Percentiles rank a stretch among this genome's conserved stretches.
Evolutionary conservation across 805 yeast genomes (phyloP).

Genomic region (Lachancea meyersii): DNA sequence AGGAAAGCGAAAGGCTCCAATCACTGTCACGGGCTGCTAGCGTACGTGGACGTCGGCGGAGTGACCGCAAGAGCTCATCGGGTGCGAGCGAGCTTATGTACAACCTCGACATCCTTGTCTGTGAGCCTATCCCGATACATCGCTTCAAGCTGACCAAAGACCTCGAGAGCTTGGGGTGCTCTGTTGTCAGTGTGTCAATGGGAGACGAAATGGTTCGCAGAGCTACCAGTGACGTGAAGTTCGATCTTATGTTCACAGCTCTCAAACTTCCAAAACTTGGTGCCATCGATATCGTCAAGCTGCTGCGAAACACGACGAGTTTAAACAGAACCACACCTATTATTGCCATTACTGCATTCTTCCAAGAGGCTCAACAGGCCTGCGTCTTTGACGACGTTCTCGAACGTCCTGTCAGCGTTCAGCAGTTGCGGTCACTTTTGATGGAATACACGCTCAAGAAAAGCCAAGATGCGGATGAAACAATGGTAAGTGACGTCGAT

Average conservation of each 20-base stretch:
- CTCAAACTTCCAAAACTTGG: slow-evolving; percentile 59
- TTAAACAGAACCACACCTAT: slow-evolving; percentile 74
- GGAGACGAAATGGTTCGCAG: slow-evolving; percentile 81
- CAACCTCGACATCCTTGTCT: slow-evolving; percentile 61
- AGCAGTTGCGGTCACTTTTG: slow-evolving; percentile 23
- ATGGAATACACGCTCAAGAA: slow-evolving; percentile 30
- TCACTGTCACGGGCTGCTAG: slow-evolving; percentile 28
- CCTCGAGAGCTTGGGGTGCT: slow-evolving; percentile 67
- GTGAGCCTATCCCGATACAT: slow-evolving; percentile 83
- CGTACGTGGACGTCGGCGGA: slow-evolving; percentile 25
- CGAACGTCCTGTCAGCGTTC: slow-evolving; percentile 55
- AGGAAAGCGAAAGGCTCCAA: slow-evolving; percentile 22
- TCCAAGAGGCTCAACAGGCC: slow-evolving; percentile 54
- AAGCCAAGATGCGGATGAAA: slow-evolving; percentile 30
- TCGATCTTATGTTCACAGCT: slow-evolving; percentile 78
- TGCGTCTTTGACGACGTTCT: slow-evolving; percentile 59
- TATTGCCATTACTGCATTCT: slow-evolving; percentile 65
- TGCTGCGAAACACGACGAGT: slow-evolving; percentile 69
- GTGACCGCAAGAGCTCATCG: slow-evolving; percentile 25
- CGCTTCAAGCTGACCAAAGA: slow-evolving; percentile 59
- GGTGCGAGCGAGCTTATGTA: slow-evolving; percentile 18
- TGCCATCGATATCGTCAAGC: slow-evolving; percentile 68
- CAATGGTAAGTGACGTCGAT: slow-evolving; percentile 31
- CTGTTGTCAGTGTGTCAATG: slow-evolving; percentile 66
- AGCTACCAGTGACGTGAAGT: slow-evolving; percentile 75